These are phyloP conservation scores for Agrocybe praecox DNA, from an alignment of 768 basidiomycete species.

Conservation along the genomic window DNA sequence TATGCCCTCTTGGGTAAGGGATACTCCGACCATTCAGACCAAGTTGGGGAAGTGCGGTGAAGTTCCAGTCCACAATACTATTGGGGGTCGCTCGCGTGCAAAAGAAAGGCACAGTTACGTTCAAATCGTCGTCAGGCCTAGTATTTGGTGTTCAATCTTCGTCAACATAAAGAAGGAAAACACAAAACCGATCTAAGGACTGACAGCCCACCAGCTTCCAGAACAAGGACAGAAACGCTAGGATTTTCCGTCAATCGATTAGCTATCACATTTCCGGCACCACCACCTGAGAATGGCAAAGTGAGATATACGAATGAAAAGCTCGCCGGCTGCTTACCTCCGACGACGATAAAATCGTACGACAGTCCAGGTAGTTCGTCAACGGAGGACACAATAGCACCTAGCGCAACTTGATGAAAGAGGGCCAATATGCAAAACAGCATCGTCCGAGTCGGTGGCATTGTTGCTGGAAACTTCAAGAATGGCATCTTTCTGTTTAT, in stretches of 20 bases:
- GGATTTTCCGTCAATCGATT: constrained; percentile 54
- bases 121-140: constrained; percentile 6
- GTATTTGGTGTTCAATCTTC: neutral
- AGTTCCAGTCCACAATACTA: constrained; percentile 20
- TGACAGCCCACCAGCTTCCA: constrained; percentile 61
- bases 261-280: constrained; percentile 57
- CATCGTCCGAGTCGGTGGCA: neutral
- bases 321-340: constrained; percentile 11
- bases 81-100: constrained; percentile 1
- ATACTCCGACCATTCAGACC: constrained; percentile 21
- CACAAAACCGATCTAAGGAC: neutral
- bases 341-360: constrained; percentile 20
- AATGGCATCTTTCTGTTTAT: too few species aligned
- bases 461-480: too few species aligned
- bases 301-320: neutral
- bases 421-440: neutral
- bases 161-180: neutral
- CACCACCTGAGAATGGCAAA: constrained; percentile 36
- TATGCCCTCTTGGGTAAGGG: constrained; percentile 20
- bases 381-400: neutral
- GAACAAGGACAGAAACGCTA: constrained; percentile 43
- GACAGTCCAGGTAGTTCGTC: neutral
- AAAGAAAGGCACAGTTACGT: constrained; percentile 5
- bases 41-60: constrained; percentile 25
- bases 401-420: neutral